Evolutionary conservation across 1,284 basidiomycete genomes (phyloP).

Genomic region (Puccinia polysora): DNA sequence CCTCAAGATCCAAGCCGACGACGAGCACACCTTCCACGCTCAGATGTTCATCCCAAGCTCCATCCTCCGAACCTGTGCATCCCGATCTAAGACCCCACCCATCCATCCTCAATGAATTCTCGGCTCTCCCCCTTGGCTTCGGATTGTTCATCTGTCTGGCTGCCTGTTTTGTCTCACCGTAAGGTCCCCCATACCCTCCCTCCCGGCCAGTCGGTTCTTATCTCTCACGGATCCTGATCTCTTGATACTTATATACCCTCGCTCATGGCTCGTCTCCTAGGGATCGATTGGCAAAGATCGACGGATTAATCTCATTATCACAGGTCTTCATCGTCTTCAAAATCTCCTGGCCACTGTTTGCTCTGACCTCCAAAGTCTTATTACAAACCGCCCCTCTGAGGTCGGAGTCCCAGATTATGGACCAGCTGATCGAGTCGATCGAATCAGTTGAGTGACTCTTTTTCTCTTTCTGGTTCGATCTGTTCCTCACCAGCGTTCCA

Average conservation of each 20-base stretch:
- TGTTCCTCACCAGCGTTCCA: no score
- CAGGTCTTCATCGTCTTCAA: slow-evolving; percentile 72
- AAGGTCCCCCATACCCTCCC: not conserved
- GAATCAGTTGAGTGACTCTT: no score
- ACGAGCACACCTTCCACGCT: not conserved
- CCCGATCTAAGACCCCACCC: not conserved
- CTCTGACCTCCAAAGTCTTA: slow-evolving; percentile 72
- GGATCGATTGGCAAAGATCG: slow-evolving; percentile 60
- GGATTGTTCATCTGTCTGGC: not conserved
- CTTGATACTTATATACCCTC: slow-evolving; percentile 40
- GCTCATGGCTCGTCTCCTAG: slow-evolving; percentile 56
- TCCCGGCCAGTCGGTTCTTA: no score
- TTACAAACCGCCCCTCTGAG: slow-evolving; percentile 71
- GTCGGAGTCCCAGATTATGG: no score
- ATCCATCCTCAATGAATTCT: slow-evolving; percentile 53
- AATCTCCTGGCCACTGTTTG: slow-evolving; percentile 72
- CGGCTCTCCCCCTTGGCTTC: slow-evolving; percentile 50
- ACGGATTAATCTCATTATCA: slow-evolving; percentile 68
- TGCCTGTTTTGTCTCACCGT: not conserved
- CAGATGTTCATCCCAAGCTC: slow-evolving; percentile 17
- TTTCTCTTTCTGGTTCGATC: no score
- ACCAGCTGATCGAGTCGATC: no score
- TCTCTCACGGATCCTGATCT: not conserved
- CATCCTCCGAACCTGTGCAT: not conserved
- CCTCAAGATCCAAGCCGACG: not conserved